Conservation (phyloP, 345 rosid species). For the Hibiscus trionum region DNA sequence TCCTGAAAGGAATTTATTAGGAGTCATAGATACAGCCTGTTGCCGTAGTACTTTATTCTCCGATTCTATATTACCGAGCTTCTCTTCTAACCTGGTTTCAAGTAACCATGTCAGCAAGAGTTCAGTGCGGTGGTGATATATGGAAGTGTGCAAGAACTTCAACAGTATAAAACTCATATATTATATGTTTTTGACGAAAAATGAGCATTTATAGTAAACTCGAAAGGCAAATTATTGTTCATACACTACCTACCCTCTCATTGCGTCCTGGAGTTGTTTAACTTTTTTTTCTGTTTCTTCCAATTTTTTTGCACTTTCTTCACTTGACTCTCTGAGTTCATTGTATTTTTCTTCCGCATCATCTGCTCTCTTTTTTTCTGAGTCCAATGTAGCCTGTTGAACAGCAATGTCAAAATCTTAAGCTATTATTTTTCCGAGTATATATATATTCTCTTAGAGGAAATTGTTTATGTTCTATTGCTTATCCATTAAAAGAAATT, state of each 20-base stretch:
- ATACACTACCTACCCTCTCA: conserved; percentile 42
- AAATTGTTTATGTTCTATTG: not conserved
- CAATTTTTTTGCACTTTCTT: conserved; percentile 45
- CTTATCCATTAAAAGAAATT: not conserved
- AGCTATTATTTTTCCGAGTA: conserved; percentile 3
- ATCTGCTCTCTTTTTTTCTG: conserved; percentile 58
- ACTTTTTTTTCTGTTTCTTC: conserved; percentile 74
- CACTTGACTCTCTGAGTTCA: conserved; percentile 44
- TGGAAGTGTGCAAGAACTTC: conserved; percentile 6
- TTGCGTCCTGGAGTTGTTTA: conserved; percentile 67
- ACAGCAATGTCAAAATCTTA: conserved; percentile 9
- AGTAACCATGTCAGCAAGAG: conserved; percentile 8
- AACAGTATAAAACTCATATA: not conserved
- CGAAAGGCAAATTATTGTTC: conserved; percentile 1
- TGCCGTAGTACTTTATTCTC: conserved; percentile 89
- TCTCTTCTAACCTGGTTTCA: conserved; percentile 72
- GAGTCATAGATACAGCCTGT: conserved; percentile 91
- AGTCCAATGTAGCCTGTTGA: conserved; percentile 46
- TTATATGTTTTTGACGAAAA: not conserved
- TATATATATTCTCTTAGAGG: not conserved
- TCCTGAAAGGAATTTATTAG: conserved; percentile 86
- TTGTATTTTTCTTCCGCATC: conserved; percentile 47
- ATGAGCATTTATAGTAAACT: not conserved
- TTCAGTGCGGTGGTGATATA: not conserved
- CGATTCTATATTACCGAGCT: conserved; percentile 68